Evolutionary conservation across 176 grass and related monocot species (phyloP), one percentile per base, ranked within the genome.

Genomic region (Pontederia paniculata): DNA sequence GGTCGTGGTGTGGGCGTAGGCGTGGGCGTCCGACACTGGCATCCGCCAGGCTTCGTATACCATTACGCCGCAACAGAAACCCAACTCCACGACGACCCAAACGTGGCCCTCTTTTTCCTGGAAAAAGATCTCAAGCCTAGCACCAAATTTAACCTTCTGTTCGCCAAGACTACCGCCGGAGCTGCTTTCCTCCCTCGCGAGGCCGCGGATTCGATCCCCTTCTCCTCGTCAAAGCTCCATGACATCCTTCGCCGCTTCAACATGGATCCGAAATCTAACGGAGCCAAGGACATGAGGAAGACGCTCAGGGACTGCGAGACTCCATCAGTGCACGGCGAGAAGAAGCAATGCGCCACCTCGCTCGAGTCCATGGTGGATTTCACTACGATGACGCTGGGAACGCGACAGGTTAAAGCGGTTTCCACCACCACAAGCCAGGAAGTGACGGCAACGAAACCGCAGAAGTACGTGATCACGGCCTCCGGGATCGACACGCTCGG

Each of bases 321-420:
- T 15, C 73, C 28, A 2, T 8, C 14, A 1, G 16, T 8, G 8
- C 8, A 18, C 0, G 70, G 63, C 3, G 11, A 79, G 49, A 55
- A 11, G 4, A 41, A 52, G 9, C 14, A 12, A 0, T 79, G 70
- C 44, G 70, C 63, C 50, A 68, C 77, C 42, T 73, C 70, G n/a
- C 41, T 79, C 18, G 77, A 79, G 70, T 73, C 77, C 4, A 58
- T 79, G 11, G 28, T 48, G 11, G 57, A 73, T 3, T 49, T 79
- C 44, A 12, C 42, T 7, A 8, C 2, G 10, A 23, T 15, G 1
- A 37, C 45, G 7, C 62, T 76, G 2, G 43, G 55, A 13, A 76
- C 78, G 1, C 12, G 9, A 1, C 14, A 56, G 2, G 22, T 81
- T 9, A 51, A 1, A 0, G 62, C 73, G 6, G 44, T 70, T 9